Percentiles rank a stretch among this genome's conserved stretches.
Conservation (phyloP, 2,329 filamentous ascomycete genomes). For the Macrophomina tecta region DNA sequence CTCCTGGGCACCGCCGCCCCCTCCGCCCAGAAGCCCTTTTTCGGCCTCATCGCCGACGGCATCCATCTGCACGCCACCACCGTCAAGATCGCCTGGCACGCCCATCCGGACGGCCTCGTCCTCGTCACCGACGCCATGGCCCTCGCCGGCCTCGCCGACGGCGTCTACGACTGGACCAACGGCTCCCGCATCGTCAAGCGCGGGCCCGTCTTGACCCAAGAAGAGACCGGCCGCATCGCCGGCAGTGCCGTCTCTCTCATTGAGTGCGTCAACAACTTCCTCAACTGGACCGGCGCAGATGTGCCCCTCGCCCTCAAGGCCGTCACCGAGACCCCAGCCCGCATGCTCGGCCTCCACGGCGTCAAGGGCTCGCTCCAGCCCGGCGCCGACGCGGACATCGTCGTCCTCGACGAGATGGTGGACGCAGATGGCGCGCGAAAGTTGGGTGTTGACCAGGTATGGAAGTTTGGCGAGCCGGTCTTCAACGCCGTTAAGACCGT, state of each 20-base stretch:
- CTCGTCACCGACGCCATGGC: slow-evolving; percentile 94
- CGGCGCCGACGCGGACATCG: slow-evolving; percentile 61
- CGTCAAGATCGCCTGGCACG: slow-evolving; percentile 86
- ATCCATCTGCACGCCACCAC: slow-evolving; percentile 89
- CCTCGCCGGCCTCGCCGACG: slow-evolving; percentile 81
- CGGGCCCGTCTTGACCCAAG: slow-evolving; percentile 74
- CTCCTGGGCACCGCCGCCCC: slow-evolving; percentile 66
- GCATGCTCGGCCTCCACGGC: slow-evolving; percentile 72
- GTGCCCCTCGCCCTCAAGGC: slow-evolving; percentile 73
- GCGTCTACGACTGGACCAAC: slow-evolving; percentile 86
- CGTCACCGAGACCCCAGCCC: slow-evolving; percentile 78
- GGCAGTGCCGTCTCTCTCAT: slow-evolving; percentile 73
- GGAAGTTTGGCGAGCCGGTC: slow-evolving; percentile 69
- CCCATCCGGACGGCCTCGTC: slow-evolving; percentile 83
- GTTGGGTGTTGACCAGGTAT: slow-evolving; percentile 75
- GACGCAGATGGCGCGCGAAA: slow-evolving; percentile 53
- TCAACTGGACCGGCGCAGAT: slow-evolving; percentile 72
- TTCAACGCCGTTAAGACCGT: slow-evolving; percentile 9
- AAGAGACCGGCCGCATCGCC: slow-evolving; percentile 68
- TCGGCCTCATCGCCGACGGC: slow-evolving; percentile 88
- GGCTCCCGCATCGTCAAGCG: slow-evolving; percentile 70
- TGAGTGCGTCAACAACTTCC: slow-evolving; percentile 82
- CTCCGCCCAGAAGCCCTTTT: slow-evolving; percentile 67
- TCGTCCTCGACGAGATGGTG: slow-evolving; percentile 67
- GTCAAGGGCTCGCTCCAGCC: slow-evolving; percentile 65